A percentile compares a stretch with the other conserved stretches of the same genome.
Evolutionary conservation across 768 basidiomycete species (phyloP).

Genomic region (Pseudohyphozyma bogoriensis): DNA sequence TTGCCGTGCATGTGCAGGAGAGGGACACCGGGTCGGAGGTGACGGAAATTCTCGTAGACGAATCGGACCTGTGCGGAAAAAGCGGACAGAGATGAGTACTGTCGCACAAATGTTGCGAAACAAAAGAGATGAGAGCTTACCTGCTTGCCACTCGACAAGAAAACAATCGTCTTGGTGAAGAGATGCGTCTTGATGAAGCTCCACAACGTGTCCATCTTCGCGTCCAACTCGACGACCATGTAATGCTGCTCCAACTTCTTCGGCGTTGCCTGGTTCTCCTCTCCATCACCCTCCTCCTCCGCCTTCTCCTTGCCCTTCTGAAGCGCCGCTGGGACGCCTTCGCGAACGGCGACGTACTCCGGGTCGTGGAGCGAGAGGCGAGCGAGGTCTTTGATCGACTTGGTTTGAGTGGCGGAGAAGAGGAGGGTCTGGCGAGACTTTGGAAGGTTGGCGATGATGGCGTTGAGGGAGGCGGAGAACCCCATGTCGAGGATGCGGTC

Average conservation of each 20-base stretch:
- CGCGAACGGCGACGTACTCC: slow-evolving; percentile 56
- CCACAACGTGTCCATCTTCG: slow-evolving; percentile 85
- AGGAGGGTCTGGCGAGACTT: slow-evolving; percentile 86
- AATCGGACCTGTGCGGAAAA: slow-evolving; percentile 64
- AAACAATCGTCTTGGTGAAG: slow-evolving; percentile 81
- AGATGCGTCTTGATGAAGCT: slow-evolving; percentile 90
- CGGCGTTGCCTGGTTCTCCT: slow-evolving; percentile 49
- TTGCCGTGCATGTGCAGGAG: slow-evolving; percentile 93
- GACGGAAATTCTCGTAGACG: slow-evolving; percentile 87
- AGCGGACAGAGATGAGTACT: background rate
- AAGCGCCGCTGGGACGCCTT: slow-evolving; percentile 22
- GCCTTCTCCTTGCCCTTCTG: slow-evolving; percentile 15
- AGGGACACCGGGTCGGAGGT: slow-evolving; percentile 85
- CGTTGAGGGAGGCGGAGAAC: slow-evolving; percentile 75
- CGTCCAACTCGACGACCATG: slow-evolving; percentile 66
- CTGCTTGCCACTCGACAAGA: slow-evolving; percentile 91
- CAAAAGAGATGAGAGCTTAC: slow-evolving; percentile 37
- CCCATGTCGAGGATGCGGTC: slow-evolving; percentile 96
- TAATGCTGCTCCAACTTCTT: slow-evolving; percentile 80
- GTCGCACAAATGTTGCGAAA: no score
- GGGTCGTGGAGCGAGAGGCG: slow-evolving; percentile 80
- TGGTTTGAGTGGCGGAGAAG: slow-evolving; percentile 92
- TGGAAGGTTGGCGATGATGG: slow-evolving; percentile 83
- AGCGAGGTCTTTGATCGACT: slow-evolving; percentile 77
- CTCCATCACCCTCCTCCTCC: slow-evolving; percentile 27